A percentile compares a stretch with the other conserved stretches of the same genome.
These are phyloP conservation scores for Diplodia intermedia DNA, from an alignment of 2,329 filamentous ascomycete species.

Conservation along the genomic window DNA sequence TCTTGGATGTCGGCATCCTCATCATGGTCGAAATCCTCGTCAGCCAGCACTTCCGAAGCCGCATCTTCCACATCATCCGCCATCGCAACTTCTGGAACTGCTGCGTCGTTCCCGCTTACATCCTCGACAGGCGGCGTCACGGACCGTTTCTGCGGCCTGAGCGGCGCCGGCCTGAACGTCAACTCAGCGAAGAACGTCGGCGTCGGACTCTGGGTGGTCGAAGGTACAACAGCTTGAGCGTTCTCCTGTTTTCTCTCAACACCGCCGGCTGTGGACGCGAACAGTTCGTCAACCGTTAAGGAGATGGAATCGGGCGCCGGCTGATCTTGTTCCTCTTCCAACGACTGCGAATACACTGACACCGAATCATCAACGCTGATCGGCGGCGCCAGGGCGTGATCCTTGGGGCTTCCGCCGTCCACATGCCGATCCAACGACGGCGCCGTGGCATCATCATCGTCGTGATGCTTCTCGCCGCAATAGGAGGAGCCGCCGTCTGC, in stretches of 20 bases:
- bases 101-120: not conserved
- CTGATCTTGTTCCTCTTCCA: not conserved
- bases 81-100: not conserved
- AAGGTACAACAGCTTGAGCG: not conserved
- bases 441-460: not conserved
- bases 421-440: not conserved
- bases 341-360: not conserved
- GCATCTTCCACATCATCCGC: not conserved
- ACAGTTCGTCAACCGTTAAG: not conserved
- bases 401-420: not conserved
- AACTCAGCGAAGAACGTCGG: constrained; percentile 10
- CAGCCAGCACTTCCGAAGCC: not conserved
- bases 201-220: not conserved
- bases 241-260: not conserved
- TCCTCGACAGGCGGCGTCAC: not conserved
- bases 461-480: not conserved
- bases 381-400: not conserved
- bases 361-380: not conserved
- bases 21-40: not conserved
- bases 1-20: not conserved
- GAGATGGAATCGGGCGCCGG: not conserved
- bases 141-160: not conserved
- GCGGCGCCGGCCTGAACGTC: constrained; percentile 7
- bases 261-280: not conserved
- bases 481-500: not conserved